phyloP scores from a whole-genome alignment of 2,329 filamentous ascomycete species.

The Cladophialophora immunda region DNA sequence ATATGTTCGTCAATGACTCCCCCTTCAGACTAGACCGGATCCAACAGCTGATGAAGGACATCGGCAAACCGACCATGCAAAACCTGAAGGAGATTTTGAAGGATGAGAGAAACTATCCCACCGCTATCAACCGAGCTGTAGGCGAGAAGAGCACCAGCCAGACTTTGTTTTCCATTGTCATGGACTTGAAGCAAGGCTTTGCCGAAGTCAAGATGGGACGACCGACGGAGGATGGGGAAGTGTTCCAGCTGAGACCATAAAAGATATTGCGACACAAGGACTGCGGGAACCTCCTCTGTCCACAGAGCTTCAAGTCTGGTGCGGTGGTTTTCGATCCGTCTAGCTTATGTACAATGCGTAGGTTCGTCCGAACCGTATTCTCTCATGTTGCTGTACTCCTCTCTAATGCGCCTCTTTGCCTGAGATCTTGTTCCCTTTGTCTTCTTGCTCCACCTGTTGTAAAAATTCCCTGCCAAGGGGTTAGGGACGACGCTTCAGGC shows the following conservation, averaged over 20 bases:
- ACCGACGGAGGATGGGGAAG: conserved; percentile 44
- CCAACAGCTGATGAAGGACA: conserved; percentile 41
- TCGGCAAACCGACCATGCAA: conserved; percentile 31
- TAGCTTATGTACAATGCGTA: conserved; percentile 36
- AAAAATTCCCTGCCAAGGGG: conserved; percentile 57
- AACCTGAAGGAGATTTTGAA: conserved; percentile 45
- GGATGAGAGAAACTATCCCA: conserved; percentile 46
- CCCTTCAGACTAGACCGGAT: conserved; percentile 45
- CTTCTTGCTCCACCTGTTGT: conserved; percentile 58
- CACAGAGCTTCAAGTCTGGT: conserved; percentile 8
- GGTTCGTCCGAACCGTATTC: conserved; percentile 4
- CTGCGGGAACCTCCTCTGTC: not conserved
- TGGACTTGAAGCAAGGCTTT: conserved; percentile 47
- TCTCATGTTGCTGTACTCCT: conserved; percentile 6
- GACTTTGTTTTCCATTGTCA: conserved; percentile 53
- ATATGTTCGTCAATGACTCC: conserved; percentile 40
- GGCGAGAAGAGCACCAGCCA: conserved; percentile 42
- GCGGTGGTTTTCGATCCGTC: conserved; percentile 28
- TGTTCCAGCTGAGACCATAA: conserved; percentile 43
- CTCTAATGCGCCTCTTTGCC: conserved; percentile 38
- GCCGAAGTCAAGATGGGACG: conserved; percentile 48
- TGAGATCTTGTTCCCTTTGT: conserved; percentile 50
- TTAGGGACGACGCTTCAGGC: conserved; percentile 4
- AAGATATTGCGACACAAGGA: not conserved
- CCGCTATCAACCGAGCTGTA: conserved; percentile 46